Base-by-base conservation (phyloP, 2,329 filamentous ascomycete species). In the Pseudogymnoascus sp. region DNA sequence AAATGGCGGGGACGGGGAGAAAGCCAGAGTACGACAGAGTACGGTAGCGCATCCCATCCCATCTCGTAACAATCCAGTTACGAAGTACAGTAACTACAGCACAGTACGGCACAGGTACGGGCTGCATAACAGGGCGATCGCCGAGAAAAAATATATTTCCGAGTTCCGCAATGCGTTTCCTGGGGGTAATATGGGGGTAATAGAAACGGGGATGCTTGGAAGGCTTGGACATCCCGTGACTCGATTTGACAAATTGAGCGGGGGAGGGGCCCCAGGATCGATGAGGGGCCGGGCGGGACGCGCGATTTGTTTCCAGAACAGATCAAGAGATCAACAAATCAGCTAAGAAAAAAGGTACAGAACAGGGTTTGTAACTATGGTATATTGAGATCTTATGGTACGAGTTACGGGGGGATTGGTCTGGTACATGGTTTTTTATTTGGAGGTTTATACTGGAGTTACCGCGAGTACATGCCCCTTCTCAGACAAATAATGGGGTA, bases 211-310 rank as follows among this genome's bases (percentile, higher is more conserved):
- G 43, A 26, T 50, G 24, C 43, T 28, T 50, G 43, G 43, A 46
- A 19, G 41, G 41, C 41, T 26, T 46, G 41, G 41, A 24, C 41
- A 12, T 50, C 43, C 43, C 43, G 43, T 50, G 43, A 50, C 43
- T 46, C 41, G n/a, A 19, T 50, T 43, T 50, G 43, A 50, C 43
- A 50, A 50, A 50, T 50, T 50, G 43, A 50, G 22, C 43, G 43
- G 43, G 43, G 43, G 43, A 50, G 43, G 43, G 43, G 43, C 43
- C 3, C n/a, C 19, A 16, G 38, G 2, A 16, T 38, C n/a, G 41
- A 24, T 24, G 19, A 26, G 24, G 40, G 43, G 43, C 43, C 24
- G 16, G 16, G 24, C n/a, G n/a, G 43, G 28, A 31, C 43, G 43
- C 19, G 41, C 41, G 41, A 46, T 46, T 46, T 24, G 12, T 24